These are phyloP conservation scores for Vicia villosa DNA, from an alignment of 306 rosid species.

Conservation along the genomic window DNA sequence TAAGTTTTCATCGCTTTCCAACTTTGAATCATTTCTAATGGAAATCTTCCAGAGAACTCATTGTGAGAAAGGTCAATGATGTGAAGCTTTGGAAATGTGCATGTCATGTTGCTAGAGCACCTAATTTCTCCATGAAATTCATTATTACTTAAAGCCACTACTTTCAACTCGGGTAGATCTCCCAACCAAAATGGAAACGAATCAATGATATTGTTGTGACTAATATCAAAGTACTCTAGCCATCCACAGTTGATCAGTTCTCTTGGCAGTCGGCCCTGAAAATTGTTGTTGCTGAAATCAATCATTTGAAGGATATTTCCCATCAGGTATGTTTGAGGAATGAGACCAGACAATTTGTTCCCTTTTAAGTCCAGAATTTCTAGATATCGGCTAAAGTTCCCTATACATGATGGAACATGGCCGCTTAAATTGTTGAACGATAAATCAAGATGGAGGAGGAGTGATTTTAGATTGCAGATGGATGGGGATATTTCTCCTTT, in stretches of 20 bases:
- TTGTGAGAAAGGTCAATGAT: constrained; percentile 41
- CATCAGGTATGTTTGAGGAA: constrained; percentile 21
- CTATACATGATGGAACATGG: constrained; percentile 36
- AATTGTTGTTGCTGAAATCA: constrained; percentile 20
- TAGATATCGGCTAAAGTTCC: constrained; percentile 17
- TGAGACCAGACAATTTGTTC: constrained; percentile 13
- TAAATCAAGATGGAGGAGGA: no score
- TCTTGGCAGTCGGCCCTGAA: constrained; percentile 48
- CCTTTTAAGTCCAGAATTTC: neutral
- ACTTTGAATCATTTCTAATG: neutral
- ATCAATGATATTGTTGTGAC: constrained; percentile 23
- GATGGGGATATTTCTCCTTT: no score
- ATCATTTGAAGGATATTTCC: neutral
- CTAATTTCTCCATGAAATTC: constrained; percentile 21
- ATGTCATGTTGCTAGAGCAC: neutral
- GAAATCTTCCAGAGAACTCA: constrained; percentile 20
- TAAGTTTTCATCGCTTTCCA: constrained; percentile 27
- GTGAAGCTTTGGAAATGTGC: constrained; percentile 34
- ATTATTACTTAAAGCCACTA: constrained; percentile 12
- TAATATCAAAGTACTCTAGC: constrained; percentile 34
- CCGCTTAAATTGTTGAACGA: constrained; percentile 26
- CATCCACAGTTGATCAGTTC: constrained; percentile 17
- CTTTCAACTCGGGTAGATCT: constrained; percentile 34
- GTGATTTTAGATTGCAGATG: no score
- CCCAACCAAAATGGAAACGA: constrained; percentile 55